Percentiles rank a stretch among this genome's conserved stretches.
Evolutionary conservation across 805 yeast genomes (phyloP).

Genomic region (Candida anglica): DNA sequence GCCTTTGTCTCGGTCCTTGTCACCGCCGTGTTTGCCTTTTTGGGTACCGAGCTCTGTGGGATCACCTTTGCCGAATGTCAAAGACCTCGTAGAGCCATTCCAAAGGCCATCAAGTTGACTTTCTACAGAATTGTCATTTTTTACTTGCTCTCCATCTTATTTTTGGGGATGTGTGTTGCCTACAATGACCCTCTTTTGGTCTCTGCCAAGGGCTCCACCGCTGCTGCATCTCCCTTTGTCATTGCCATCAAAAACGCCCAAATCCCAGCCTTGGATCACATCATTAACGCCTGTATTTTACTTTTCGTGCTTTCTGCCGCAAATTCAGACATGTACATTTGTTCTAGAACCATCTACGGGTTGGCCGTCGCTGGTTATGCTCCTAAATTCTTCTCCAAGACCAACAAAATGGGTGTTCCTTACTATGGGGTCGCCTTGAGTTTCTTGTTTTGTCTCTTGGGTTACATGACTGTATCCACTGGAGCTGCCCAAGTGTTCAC

Average conservation of each 20-base stretch:
- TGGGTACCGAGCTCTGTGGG: conserved; percentile 69
- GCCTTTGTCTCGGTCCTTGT: conserved; percentile 61
- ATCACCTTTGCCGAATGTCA: conserved; percentile 72
- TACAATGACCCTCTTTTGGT: conserved; percentile 50
- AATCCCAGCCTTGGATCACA: conserved; percentile 64
- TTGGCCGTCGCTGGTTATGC: conserved; percentile 72
- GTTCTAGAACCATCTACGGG: conserved; percentile 71
- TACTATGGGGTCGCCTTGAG: conserved; percentile 50
- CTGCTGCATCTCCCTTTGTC: conserved; percentile 81
- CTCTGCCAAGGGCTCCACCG: conserved; percentile 49
- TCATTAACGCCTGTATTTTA: conserved; percentile 74
- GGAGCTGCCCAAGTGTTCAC: conserved; percentile 55
- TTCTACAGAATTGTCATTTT: conserved; percentile 66
- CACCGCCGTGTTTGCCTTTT: conserved; percentile 64
- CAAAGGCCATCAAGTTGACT: conserved; percentile 67
- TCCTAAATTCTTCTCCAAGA: conserved; percentile 60
- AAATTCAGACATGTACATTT: conserved; percentile 74
- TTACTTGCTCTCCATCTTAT: conserved; percentile 56
- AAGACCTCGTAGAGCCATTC: conserved; percentile 61
- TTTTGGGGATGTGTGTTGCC: conserved; percentile 68
- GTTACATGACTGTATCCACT: conserved; percentile 64
- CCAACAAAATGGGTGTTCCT: conserved; percentile 68
- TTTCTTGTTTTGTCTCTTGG: conserved; percentile 55
- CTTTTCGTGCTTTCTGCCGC: conserved; percentile 78
- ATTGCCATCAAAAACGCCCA: conserved; percentile 70